phyloP scores from a whole-genome alignment of 208 protist species.

The Phytomonas sp. region DNA sequence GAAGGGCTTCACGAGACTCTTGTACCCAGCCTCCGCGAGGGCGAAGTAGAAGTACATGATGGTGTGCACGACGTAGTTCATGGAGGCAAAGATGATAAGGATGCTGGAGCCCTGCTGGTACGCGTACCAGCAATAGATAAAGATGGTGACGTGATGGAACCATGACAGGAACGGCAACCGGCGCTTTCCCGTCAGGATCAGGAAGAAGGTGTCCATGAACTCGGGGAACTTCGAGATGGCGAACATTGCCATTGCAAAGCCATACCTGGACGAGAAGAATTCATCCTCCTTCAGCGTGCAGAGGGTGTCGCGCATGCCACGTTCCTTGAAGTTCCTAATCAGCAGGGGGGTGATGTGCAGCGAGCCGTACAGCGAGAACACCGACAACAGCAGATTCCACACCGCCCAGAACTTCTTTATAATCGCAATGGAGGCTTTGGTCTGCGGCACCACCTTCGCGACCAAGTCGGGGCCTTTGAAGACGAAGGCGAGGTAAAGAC shows the following conservation, averaged over 20 bases:
- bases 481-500: conserved; percentile 54
- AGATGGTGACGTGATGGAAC: conserved; percentile 91
- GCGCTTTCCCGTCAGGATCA: conserved; percentile 62
- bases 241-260: conserved; percentile 72
- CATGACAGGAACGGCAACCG: conserved; percentile 74
- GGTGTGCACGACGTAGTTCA: conserved; percentile 93
- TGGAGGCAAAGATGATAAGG: conserved; percentile 58
- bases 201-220: conserved; percentile 80
- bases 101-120: conserved; percentile 41
- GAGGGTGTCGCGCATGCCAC: conserved; percentile 48
- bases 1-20: conserved; percentile 68
- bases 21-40: conserved; percentile 52
- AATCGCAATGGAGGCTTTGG: conserved; percentile 35
- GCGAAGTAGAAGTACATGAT: conserved; percentile 96
- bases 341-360: conserved; percentile 38
- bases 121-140: conserved; percentile 88
- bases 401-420: conserved; percentile 54
- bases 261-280: conserved; percentile 52
- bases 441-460: conserved; percentile 23
- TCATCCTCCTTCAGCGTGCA: conserved; percentile 58
- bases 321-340: conserved; percentile 25
- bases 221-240: conserved; percentile 80
- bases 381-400: conserved; percentile 71
- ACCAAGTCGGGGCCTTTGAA: conserved; percentile 34
- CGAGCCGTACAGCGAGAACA: conserved; percentile 77